Base-by-base conservation (phyloP, 495 filamentous ascomycete genomes). In the Parmelia sp. region DNA sequence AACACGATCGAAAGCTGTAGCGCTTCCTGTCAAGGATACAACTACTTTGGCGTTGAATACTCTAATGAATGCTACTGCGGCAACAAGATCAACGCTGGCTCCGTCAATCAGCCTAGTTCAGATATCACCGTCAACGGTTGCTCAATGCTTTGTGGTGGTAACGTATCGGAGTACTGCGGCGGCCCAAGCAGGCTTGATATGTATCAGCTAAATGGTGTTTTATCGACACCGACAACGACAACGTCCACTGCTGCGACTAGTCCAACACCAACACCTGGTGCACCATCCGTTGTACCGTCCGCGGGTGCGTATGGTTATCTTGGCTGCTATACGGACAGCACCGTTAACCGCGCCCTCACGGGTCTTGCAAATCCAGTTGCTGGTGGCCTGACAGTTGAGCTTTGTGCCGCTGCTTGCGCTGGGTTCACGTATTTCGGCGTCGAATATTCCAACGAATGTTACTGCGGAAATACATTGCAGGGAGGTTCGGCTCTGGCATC, bases 21-120 rank as follows among this genome's bases (percentile, higher is more conserved):
- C 21, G 42, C 42, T 45, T 45, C 42, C 2, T 45, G 42, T 23
- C 42, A 45, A 10, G 42, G 42, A 19, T 51, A 27, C 15, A 51
- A n/a, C 29, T 51, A 25, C 47, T 51, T 51, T 6, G 47, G 47
- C 23, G 47, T 27, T 15, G 47, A 79, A 60, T 76, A 74, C 61
- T 61, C 65, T 5, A 66, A 67, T 31, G 76, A 78, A 53, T 78
- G 76, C 61, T 77, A 75, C 63, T 77, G 74, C 60, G 77, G 76
- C 6, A 71, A 74, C 51, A 68, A 42, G 0, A 56, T 73, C 11
- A 63, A 60, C 53, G 65, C 66, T 7, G 71, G 70, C 33, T 68
- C 66, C 21, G 64, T 66, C 10, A 62, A 64, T 15, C 66, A 67
- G 25, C 47, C 69, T 25, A 63, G 60, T 31, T 62, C 55, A 19